Evolutionary conservation across 75 land plant genomes (phyloP).

Genomic region (Cryptomeria japonica): DNA sequence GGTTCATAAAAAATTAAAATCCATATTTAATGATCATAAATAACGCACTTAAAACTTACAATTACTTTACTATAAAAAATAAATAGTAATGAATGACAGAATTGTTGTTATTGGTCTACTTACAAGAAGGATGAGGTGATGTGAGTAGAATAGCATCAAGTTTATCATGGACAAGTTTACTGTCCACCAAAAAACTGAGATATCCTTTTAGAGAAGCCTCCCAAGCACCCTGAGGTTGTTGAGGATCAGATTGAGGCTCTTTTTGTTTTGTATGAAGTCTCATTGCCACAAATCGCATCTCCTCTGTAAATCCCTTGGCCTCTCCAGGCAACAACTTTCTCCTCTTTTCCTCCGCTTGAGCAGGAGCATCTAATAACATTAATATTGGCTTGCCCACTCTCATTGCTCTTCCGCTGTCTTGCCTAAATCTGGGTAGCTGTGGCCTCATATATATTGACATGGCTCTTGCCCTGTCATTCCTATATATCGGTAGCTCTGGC

Average conservation of each 20-base stretch:
- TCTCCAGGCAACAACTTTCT: slow-evolving; percentile 78
- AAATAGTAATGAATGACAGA: background rate
- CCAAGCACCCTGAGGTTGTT: slow-evolving; percentile 50
- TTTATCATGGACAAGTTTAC: slow-evolving; percentile 70
- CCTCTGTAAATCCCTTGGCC: slow-evolving; percentile 77
- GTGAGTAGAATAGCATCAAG: slow-evolving; percentile 77
- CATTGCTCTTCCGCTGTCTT: too few relatives aligned
- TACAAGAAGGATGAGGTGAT: slow-evolving; percentile 80
- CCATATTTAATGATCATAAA: too few relatives aligned
- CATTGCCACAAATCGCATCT: slow-evolving; percentile 99
- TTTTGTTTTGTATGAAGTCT: slow-evolving; percentile 55
- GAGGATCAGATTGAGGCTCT: slow-evolving; percentile 12
- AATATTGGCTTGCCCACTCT: too few relatives aligned
- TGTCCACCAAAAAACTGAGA: slow-evolving; percentile 80
- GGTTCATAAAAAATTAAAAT: too few relatives aligned
- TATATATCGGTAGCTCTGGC: too few relatives aligned
- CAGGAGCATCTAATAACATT: too few relatives aligned
- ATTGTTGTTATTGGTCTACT: slow-evolving; percentile 18
- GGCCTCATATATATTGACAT: too few relatives aligned
- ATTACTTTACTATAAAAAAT: too few relatives aligned
- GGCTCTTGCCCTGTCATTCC: too few relatives aligned
- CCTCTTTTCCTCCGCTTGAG: slow-evolving; percentile 22
- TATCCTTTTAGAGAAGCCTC: slow-evolving; percentile 77
- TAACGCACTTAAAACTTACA: too few relatives aligned
- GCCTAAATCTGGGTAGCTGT: too few relatives aligned